A percentile compares a stretch with the other conserved stretches of the same genome.
These are phyloP conservation scores for Phytophthora pistaciae DNA, from an alignment of 352 stramenopile species.

Conservation along the genomic window DNA sequence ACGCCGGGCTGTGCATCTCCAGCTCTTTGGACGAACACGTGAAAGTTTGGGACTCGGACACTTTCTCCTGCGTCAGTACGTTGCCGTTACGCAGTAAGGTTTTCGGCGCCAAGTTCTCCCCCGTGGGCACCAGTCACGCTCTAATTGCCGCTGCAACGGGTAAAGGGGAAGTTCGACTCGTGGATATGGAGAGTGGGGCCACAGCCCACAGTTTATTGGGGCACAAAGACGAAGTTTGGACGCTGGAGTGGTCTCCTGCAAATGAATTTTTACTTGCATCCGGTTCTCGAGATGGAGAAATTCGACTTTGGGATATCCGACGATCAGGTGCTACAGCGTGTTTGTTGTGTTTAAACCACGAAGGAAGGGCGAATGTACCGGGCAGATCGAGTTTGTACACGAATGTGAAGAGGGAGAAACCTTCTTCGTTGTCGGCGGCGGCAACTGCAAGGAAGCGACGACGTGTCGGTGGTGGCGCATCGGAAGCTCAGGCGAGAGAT, in stretches of 20 bases:
- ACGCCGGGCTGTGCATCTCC: slow-evolving; percentile 84
- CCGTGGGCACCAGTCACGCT: slow-evolving; percentile 55
- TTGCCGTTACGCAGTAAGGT: slow-evolving; percentile 76
- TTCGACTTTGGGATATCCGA: slow-evolving; percentile 90
- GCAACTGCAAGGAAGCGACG: slow-evolving; percentile 42
- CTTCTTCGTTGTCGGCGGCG: slow-evolving; percentile 41
- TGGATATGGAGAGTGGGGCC: slow-evolving; percentile 74
- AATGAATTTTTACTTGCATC: slow-evolving; percentile 82
- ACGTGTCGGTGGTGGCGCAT: slow-evolving; percentile 29
- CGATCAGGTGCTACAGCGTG: slow-evolving; percentile 85
- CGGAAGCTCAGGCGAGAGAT: slow-evolving; percentile 34
- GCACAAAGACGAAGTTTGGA: slow-evolving; percentile 82
- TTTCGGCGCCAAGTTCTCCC: slow-evolving; percentile 73
- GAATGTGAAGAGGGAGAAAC: slow-evolving; percentile 49
- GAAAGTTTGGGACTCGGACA: slow-evolving; percentile 83
- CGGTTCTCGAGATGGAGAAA: slow-evolving; percentile 64
- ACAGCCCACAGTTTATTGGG: slow-evolving; percentile 77
- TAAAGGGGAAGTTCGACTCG: slow-evolving; percentile 73
- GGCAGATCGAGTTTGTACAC: slow-evolving; percentile 63
- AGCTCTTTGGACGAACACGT: slow-evolving; percentile 76
- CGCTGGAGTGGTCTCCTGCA: slow-evolving; percentile 73
- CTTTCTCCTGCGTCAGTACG: slow-evolving; percentile 67
- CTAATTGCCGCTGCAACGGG: slow-evolving; percentile 77
- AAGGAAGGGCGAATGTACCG: slow-evolving; percentile 60
- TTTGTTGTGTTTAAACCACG: slow-evolving; percentile 81